A percentile compares a stretch with the other conserved stretches of the same genome.
Evolutionary conservation across 305 asterid genomes (phyloP).

Genomic region (Solanum hybrid): DNA sequence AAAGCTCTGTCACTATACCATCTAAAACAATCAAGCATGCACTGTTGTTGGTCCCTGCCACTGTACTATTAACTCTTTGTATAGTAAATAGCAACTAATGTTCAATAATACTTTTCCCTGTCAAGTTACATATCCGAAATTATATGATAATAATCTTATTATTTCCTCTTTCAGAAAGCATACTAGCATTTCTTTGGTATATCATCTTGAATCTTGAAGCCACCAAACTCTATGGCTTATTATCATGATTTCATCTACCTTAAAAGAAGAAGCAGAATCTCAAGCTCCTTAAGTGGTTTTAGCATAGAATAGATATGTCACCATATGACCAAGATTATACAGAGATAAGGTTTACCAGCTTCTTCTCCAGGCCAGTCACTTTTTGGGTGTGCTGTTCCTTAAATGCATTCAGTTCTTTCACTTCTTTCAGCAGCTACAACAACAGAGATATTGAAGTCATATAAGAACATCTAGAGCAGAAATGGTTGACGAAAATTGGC

Average conservation of each 20-base stretch:
- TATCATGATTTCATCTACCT: background rate
- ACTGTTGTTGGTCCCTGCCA: too few species aligned
- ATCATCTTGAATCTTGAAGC: background rate
- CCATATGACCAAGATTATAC: background rate
- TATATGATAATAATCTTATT: background rate
- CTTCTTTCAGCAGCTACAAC: slow-evolving; percentile 43
- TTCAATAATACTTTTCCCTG: background rate
- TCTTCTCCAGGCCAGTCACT: slow-evolving; percentile 35
- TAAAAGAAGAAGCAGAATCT: background rate
- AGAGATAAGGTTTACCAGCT: slow-evolving; percentile 45
- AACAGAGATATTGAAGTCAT: slow-evolving; percentile 11
- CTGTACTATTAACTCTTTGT: background rate
- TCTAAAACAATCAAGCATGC: too few species aligned
- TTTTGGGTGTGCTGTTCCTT: slow-evolving; percentile 38
- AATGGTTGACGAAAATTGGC: background rate
- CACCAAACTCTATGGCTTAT: background rate
- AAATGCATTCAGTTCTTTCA: slow-evolving; percentile 45
- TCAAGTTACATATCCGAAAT: background rate
- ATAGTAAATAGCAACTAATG: background rate
- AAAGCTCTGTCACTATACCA: too few species aligned
- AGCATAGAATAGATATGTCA: background rate
- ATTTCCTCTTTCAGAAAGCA: background rate
- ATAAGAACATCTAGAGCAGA: slow-evolving; percentile 7
- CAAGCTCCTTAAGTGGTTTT: background rate
- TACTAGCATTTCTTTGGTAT: background rate